A percentile compares a stretch with the other conserved stretches of the same genome.
Evolutionary conservation across 2,329 filamentous ascomycete species (phyloP).

Genomic region (Cladobotryum mycophilum): DNA sequence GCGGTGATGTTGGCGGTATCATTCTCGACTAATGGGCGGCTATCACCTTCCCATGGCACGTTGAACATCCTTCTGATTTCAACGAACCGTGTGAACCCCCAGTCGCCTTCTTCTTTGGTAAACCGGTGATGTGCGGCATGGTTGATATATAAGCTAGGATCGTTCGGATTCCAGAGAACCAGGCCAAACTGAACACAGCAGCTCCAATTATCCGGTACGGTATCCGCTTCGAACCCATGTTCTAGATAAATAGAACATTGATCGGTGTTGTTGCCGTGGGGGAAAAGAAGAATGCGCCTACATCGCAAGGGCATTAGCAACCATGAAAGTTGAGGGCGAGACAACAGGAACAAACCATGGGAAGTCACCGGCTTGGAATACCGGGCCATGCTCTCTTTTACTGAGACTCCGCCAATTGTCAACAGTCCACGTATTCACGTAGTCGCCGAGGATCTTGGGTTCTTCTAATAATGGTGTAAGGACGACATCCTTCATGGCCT

Average conservation of each 20-base stretch:
- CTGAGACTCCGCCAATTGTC: conserved; percentile 70
- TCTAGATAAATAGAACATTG: conserved; percentile 94
- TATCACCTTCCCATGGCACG: conserved; percentile 62
- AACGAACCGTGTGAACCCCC: conserved; percentile 96
- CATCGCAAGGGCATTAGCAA: not conserved
- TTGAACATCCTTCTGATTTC: conserved; percentile 83
- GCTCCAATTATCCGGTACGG: conserved; percentile 87
- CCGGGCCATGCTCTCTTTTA: conserved; percentile 79
- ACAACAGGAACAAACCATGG: conserved; percentile 61
- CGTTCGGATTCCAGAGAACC: conserved; percentile 89
- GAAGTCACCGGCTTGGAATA: conserved; percentile 78
- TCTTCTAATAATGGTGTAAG: conserved; percentile 68
- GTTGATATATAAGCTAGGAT: conserved; percentile 78
- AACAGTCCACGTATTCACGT: conserved; percentile 79
- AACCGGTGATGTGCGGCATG: conserved; percentile 90
- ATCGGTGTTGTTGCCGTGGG: conserved; percentile 89
- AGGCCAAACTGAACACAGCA: conserved; percentile 94
- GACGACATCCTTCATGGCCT: conserved; percentile 77
- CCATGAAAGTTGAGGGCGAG: conserved; percentile 15
- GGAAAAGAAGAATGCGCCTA: conserved; percentile 92
- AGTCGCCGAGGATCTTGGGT: conserved; percentile 71
- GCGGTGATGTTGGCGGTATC: conserved; percentile 75
- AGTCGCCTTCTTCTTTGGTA: conserved; percentile 92
- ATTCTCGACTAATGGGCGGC: conserved; percentile 68
- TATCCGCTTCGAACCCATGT: conserved; percentile 73